Base-by-base conservation (phyloP, 352 stramenopile genomes). In the Globisporangium spiculum region DNA sequence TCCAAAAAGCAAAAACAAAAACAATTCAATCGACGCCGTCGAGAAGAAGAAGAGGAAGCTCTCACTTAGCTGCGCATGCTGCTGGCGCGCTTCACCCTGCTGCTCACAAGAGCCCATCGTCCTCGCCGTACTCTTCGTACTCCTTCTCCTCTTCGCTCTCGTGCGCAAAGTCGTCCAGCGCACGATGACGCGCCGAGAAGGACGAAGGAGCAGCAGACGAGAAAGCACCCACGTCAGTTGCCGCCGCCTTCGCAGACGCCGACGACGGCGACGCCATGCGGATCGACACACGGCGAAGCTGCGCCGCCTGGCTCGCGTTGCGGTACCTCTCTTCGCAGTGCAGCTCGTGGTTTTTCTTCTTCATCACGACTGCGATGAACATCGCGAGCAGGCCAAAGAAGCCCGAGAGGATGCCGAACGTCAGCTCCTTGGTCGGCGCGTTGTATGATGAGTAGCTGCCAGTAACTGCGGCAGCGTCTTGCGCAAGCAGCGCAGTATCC, bases 261-360 rank as follows among this genome's bases (percentile, higher is more conserved):
- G 34, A 41, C 34, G 34, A 36, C 24, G 56, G 34, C 14, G 65
- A 63, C 30, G 75, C 80, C 85, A 93, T 92, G 48, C 78, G 77
- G 69, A 91, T 83, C 34, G 85, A 92, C 18, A 93, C 83, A 66
- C 85, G 85, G 48, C 73, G 83, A 62, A 93, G 87, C 73, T 93
- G 85, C 50, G 85, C 83, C 3, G 82, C 83, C 8, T 76, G 76
- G 44, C 76, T 91, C 2, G 85, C 85, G 9, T 84, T 87, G 4
- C 80, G 72, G 61, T 92, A 79, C 22, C 77, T 79, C 26, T 82
- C 74, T 12, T 78, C 70, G 71, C 79, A 80, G 44, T 73, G 75
- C 57, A 82, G 68, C 26, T 92, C 83, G 50, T 92, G 84, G n/a
- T 74, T 74, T 56, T 82, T 86, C 72, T 88, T 89, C 63, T 80